These are phyloP conservation scores for Puccinellia tenuiflora DNA, from an alignment of 176 grass and related monocot genomes.

Conservation along the genomic window DNA sequence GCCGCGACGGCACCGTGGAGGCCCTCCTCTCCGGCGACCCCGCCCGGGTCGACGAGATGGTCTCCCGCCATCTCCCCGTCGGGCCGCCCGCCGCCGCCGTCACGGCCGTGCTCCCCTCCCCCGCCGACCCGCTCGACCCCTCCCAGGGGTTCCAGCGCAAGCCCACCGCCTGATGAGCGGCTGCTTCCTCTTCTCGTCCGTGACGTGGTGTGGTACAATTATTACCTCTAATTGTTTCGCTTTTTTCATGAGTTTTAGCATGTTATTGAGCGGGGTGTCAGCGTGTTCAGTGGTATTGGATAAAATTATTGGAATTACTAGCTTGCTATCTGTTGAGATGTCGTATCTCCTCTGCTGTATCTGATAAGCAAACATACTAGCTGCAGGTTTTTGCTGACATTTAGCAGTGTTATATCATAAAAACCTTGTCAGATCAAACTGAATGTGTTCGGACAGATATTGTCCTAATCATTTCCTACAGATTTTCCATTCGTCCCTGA, in stretches of 20 bases:
- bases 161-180: conserved; percentile 37
- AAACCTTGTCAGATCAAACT: background rate
- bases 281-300: background rate
- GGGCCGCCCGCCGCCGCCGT: conserved; percentile 51
- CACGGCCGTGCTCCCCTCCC: conserved; percentile 41
- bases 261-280: background rate
- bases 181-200: background rate
- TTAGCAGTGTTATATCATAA: background rate
- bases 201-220: background rate
- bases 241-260: background rate
- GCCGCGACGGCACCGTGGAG: conserved; percentile 79
- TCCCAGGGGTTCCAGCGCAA: conserved; percentile 66
- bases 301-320: background rate
- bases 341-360: too few species aligned
- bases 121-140: conserved; percentile 45
- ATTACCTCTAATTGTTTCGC: too few species aligned
- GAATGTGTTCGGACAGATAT: background rate
- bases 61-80: conserved; percentile 45
- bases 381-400: too few species aligned
- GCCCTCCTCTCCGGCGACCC: conserved; percentile 69
- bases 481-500: background rate
- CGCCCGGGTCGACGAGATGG: conserved; percentile 72
- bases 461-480: background rate
- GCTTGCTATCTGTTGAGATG: too few species aligned
- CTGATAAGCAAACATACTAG: background rate